Evolutionary conservation across 768 basidiomycete genomes (phyloP), one percentile per base, ranked within the genome.

Genomic region (Mrakia blollopis): DNA sequence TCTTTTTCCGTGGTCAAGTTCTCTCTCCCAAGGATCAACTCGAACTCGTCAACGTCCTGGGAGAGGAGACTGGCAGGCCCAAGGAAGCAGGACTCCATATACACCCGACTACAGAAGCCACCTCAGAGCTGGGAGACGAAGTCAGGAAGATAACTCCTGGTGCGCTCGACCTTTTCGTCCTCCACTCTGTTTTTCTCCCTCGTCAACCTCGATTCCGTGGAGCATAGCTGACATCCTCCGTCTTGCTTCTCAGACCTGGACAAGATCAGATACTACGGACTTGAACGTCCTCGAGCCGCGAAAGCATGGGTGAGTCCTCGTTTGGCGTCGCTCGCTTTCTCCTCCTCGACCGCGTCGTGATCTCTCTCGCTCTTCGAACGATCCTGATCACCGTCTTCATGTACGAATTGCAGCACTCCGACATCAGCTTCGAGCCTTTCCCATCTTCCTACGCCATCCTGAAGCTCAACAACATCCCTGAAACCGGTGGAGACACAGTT

Each of bases 1-100:
- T 89, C 5, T 90, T 90, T 83, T 88, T 90, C 85, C 85, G 86
- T 11, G 83, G 85, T 32, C 88, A 89, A 80, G 85, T 87, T 78
- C 81, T 90, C 72, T 84, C 81, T 3, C 81, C 87, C 63, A 84
- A 85, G 37, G 85, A 88, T 79, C 88, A 89, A 82, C 87, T 86
- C 77, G 79, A 83, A 68, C 87, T 90, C 25, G 87, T 83, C 6
- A 82, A 83, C 25, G 82, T 84, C 23, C 81, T 89, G 10, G 89
- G 89, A 13, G 81, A 85, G 78, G 82, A 87, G 8, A 82, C 86
- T 18, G 88, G 87, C 10, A 86, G 87, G 67, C 88, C 88, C 0
- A 80, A 81, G 52, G 83, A 85, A 11, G 85, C 85, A n/a, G 84
- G 82, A 61, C 82, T 90, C 69, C 89, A 89, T 79, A 84, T 85